Evolutionary conservation across 768 basidiomycete species (phyloP).

Genomic region (Termitomyces bulborhizus): DNA sequence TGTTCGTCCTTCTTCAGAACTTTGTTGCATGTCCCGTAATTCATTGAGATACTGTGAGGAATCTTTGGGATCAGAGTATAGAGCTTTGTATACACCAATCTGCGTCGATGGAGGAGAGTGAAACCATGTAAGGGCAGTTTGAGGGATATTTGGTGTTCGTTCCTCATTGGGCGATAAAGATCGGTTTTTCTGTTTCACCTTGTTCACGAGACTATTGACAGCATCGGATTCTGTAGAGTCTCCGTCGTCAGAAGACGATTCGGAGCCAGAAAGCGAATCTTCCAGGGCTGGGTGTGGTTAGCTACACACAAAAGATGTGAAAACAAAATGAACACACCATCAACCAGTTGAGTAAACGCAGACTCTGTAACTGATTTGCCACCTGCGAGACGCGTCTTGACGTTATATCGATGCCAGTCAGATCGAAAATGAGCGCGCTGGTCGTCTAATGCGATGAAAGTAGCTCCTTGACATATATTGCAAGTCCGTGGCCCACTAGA

Average conservation of each 20-base stretch:
- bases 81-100: conserved; percentile 76
- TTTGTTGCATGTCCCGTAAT: conserved; percentile 58
- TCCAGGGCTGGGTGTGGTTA: conserved; percentile 50
- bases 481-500: conserved; percentile 50
- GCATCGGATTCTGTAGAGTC: conserved; percentile 55
- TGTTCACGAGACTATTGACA: conserved; percentile 61
- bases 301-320: background rate
- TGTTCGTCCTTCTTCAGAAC: conserved; percentile 51
- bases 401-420: conserved; percentile 99
- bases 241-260: conserved; percentile 57
- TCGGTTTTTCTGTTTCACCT: conserved; percentile 42
- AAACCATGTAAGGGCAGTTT: conserved; percentile 86
- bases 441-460: conserved; percentile 71
- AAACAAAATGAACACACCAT: conserved; percentile 45
- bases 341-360: conserved; percentile 73
- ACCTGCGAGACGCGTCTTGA: conserved; percentile 71
- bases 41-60: conserved; percentile 49
- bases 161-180: conserved; percentile 41
- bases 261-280: conserved; percentile 91
- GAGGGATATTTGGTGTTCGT: conserved; percentile 22
- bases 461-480: conserved; percentile 63
- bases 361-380: conserved; percentile 58
- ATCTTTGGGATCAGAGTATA: conserved; percentile 53
- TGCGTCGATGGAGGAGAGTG: conserved; percentile 84
- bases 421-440: conserved; percentile 85